phyloP scores from a whole-genome alignment of 164 flowering plant genomes.

The Cinnamomum chago region DNA sequence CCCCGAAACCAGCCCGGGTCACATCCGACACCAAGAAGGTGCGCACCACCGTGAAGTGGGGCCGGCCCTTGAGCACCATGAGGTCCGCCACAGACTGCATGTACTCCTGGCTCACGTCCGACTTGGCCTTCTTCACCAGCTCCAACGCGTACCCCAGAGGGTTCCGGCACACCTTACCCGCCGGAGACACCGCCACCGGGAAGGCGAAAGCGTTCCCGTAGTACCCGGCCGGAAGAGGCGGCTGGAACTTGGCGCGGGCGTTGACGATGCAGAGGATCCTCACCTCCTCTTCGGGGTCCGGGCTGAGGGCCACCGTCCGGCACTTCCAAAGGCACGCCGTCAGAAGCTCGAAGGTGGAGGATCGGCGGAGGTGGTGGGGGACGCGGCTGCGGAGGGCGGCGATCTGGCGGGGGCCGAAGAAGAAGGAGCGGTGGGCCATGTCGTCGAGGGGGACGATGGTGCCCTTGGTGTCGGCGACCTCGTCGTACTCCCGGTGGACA shows the following conservation, averaged over 20 bases:
- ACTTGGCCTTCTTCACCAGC: slow-evolving; percentile 20
- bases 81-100: slow-evolving; percentile 25
- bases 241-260: slow-evolving; percentile 11
- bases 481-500: slow-evolving; percentile 21
- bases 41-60: slow-evolving; percentile 26
- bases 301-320: slow-evolving; percentile 24
- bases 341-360: slow-evolving; percentile 19
- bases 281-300: slow-evolving; percentile 18
- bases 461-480: slow-evolving; percentile 9
- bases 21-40: slow-evolving; percentile 42
- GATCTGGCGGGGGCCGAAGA: slow-evolving; percentile 22
- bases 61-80: slow-evolving; percentile 25
- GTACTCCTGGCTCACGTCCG: slow-evolving; percentile 23
- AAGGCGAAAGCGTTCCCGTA: slow-evolving; percentile 22
- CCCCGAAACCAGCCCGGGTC: slow-evolving; percentile 35
- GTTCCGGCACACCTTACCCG: slow-evolving; percentile 11
- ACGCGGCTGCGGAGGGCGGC: slow-evolving; percentile 8
- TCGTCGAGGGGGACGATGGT: slow-evolving; percentile 9
- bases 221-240: slow-evolving; percentile 20
- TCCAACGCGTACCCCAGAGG: slow-evolving; percentile 23
- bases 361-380: slow-evolving; percentile 5
- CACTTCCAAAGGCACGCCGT: slow-evolving; percentile 30
- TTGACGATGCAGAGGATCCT: slow-evolving; percentile 14
- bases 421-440: slow-evolving; percentile 23
- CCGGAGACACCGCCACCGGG: slow-evolving; percentile 16